Conservation (phyloP, 495 filamentous ascomycete genomes). For the Hyaloscypha bicolor region DNA sequence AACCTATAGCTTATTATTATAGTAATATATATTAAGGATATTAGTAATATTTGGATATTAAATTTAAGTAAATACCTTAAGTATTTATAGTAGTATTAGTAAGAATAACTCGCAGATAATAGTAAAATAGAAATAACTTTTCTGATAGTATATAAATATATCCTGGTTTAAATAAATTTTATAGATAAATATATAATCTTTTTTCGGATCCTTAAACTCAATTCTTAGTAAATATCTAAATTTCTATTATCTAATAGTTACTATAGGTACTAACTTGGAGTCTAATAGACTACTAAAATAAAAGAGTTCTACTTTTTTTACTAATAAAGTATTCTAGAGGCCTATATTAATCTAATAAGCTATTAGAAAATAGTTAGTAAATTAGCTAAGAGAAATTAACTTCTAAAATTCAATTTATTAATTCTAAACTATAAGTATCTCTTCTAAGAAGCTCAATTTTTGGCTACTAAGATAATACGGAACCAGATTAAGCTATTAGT, state of each 20-base stretch:
- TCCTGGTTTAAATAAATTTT: conserved; percentile 13
- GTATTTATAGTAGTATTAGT: conserved; percentile 11
- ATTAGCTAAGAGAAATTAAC: too few relatives aligned
- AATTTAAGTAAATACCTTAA: conserved; percentile 13
- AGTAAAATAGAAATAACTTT: conserved; percentile 11
- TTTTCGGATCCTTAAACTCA: conserved; percentile 14
- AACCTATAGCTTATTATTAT: conserved; percentile 14
- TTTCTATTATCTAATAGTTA: conserved; percentile 13
- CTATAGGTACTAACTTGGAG: background rate
- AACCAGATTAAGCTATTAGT: too few relatives aligned
- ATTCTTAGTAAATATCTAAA: conserved; percentile 17
- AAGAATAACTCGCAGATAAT: conserved; percentile 21
- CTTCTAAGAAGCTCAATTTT: too few relatives aligned
- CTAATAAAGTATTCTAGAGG: too few relatives aligned
- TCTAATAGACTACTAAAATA: conserved; percentile 15
- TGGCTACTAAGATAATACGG: too few relatives aligned
- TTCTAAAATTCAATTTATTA: too few relatives aligned
- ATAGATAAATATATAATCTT: conserved; percentile 18
- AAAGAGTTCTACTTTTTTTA: conserved; percentile 1
- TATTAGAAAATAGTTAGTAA: too few relatives aligned
- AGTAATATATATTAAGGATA: conserved; percentile 21
- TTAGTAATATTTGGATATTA: conserved; percentile 20
- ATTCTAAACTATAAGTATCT: too few relatives aligned
- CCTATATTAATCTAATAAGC: too few relatives aligned
- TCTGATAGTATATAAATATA: conserved; percentile 9